A percentile compares a stretch with the other conserved stretches of the same genome.
Conservation (phyloP, 192 early-diverging fungal species). For the Dispira parvispora region DNA sequence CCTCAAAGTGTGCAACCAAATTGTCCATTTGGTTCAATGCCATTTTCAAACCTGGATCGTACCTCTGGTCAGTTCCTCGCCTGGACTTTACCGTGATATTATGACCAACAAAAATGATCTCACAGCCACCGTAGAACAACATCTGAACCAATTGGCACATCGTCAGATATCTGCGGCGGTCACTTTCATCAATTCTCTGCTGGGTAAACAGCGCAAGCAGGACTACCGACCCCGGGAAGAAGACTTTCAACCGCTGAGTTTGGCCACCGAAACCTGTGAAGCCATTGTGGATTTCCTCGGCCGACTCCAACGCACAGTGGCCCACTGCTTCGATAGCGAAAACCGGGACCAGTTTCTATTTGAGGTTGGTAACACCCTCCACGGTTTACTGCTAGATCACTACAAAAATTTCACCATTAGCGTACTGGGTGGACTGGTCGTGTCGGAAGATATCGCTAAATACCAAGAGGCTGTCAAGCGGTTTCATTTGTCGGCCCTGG, state of each 20-base stretch:
- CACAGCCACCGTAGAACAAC: conserved; percentile 63
- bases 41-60: conserved; percentile 67
- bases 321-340: conserved; percentile 45
- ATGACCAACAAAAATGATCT: conserved; percentile 78
- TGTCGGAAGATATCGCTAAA: conserved; percentile 84
- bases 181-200: conserved; percentile 46
- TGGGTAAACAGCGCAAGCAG: conserved; percentile 67
- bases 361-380: conserved; percentile 65
- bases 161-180: conserved; percentile 38
- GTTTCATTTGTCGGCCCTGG: conserved; percentile 56
- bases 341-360: conserved; percentile 62
- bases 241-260: conserved; percentile 44
- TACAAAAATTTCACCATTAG: conserved; percentile 76
- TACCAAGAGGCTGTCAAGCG: conserved; percentile 73
- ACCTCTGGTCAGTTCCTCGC: conserved; percentile 43
- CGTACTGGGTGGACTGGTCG: conserved; percentile 69
- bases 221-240: conserved; percentile 90
- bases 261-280: conserved; percentile 67
- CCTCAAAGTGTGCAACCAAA: conserved; percentile 45
- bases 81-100: conserved; percentile 68
- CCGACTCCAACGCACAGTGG: conserved; percentile 38
- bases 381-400: conserved; percentile 81
- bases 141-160: conserved; percentile 56
- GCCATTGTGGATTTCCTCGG: conserved; percentile 62
- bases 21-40: conserved; percentile 57